These are phyloP conservation scores for Echeveria elegans DNA, from an alignment of 164 flowering plant species.

Conservation along the genomic window DNA sequence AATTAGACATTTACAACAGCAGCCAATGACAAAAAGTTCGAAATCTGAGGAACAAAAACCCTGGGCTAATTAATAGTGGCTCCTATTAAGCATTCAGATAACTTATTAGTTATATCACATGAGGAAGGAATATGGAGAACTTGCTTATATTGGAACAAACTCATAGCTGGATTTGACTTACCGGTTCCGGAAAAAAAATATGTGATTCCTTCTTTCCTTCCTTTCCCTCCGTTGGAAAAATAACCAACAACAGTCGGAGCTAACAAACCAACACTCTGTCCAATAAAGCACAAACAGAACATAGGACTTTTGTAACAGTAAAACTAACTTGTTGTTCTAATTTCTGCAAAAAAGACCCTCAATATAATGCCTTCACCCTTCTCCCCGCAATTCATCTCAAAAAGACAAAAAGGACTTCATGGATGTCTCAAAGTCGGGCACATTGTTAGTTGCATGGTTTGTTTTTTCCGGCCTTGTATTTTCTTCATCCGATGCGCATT, in stretches of 20 bases:
- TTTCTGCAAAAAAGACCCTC: background rate
- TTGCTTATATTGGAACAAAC: background rate
- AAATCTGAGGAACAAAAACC: background rate
- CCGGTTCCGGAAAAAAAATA: background rate
- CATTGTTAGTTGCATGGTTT: conserved; percentile 27
- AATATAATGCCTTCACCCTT: background rate
- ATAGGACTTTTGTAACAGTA: background rate
- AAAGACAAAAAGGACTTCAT: background rate
- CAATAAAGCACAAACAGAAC: too few species aligned
- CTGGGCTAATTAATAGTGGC: background rate
- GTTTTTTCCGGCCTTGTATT: conserved; percentile 18
- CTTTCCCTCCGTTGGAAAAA: background rate
- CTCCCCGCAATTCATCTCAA: background rate
- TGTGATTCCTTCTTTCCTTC: too few species aligned
- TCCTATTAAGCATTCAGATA: background rate
- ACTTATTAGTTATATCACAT: too few species aligned
- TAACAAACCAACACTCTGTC: background rate
- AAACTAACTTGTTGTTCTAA: background rate
- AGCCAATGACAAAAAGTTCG: too few species aligned
- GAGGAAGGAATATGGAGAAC: too few species aligned
- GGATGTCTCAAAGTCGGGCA: background rate
- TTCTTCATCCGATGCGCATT: conserved; percentile 20
- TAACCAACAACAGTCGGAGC: background rate
- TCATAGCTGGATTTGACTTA: background rate
- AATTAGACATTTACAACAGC: too few species aligned